Conservation (phyloP, 495 filamentous ascomycete genomes). For the Pyrenula aspistea region DNA sequence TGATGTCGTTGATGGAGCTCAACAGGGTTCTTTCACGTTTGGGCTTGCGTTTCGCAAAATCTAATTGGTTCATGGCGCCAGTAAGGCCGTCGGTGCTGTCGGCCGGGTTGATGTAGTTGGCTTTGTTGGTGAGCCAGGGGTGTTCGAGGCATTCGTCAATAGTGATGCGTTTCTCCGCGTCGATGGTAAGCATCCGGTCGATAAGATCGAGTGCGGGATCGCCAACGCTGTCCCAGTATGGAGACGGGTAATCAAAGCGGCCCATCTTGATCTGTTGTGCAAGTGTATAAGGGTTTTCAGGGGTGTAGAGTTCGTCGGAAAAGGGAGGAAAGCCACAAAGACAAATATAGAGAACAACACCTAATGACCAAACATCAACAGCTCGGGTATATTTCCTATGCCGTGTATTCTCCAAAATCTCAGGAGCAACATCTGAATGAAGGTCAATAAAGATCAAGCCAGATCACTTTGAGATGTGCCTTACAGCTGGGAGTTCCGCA, state of each 20-base stretch:
- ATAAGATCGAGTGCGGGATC: conserved; percentile 90
- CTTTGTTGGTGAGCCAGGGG: conserved; percentile 64
- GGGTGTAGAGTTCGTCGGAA: conserved; percentile 75
- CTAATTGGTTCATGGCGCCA: conserved; percentile 65
- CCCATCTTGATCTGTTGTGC: conserved; percentile 85
- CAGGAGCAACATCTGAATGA: conserved; percentile 76
- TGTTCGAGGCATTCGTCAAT: conserved; percentile 86
- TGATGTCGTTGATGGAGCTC: conserved; percentile 67
- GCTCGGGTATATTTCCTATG: conserved; percentile 85
- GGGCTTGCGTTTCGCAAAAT: conserved; percentile 72
- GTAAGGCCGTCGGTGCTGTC: conserved; percentile 94
- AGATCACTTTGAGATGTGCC: conserved; percentile 10
- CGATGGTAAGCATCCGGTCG: conserved; percentile 84
- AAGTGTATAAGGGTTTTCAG: conserved; percentile 71
- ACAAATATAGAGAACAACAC: conserved; percentile 98
- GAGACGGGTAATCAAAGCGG: conserved; percentile 86
- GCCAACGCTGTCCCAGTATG: conserved; percentile 91
- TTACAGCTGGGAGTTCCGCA: conserved; percentile 88
- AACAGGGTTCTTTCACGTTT: conserved; percentile 76
- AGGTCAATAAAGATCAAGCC: conserved; percentile 9
- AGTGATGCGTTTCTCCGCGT: conserved; percentile 70
- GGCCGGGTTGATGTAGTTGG: conserved; percentile 29
- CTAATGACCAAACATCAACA: conserved; percentile 94
- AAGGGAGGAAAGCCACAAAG: conserved; percentile 97
- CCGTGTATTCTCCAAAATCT: conserved; percentile 70